Evolutionary conservation across 2,329 filamentous ascomycete genomes (phyloP), one percentile per base, ranked within the genome.

Genomic region (Aspergillus intermedius): DNA sequence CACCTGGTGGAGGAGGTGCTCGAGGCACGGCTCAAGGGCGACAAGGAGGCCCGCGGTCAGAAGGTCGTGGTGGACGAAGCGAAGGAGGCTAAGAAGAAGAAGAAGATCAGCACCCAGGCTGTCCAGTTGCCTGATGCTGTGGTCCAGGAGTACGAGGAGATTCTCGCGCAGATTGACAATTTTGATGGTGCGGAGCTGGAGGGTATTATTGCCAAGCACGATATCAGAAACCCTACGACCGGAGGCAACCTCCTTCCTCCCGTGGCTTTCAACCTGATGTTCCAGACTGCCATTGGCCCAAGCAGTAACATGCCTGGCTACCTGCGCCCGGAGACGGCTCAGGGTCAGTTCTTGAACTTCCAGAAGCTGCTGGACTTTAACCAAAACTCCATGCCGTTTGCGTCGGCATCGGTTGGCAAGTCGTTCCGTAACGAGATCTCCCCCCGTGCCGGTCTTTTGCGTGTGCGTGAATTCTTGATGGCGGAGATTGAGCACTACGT

Each of bases 401-500:
- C 93, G 12, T 97, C 91, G 44, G 93, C 93, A 42, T 95, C 88
- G 35, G 94, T 98, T 67, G 93, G 93, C 72, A 95, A 95, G 74
- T 96, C 91, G 1, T 97, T 95, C 80, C 84, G 93, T 62, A 98
- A 98, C 68, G 93, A 98, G 67, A 96, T 98, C 60, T 96, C 93
- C 0, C 93, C 93, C 8, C 83, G 93, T 48, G 82, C 88, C 55
- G 93, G 93, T 72, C 83, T 98, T 37, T 75, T 98, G 50, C 87
- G 93, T 60, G 93, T 98, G 40, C 88, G 93, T 61, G 93, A 98
- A 70, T 97, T 98, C 74, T 74, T 96, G 61, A 97, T 98, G 93
- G 93, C 91, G 21, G 93, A 98, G 74, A 95, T 98, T 60, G 93
- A 98, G 76, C 93, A 98, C 71, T 98, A 88, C 66, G 93, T 98